Evolutionary conservation across 2,329 filamentous ascomycete species (phyloP), one percentile per base, ranked within the genome.

Genomic region (Hypoxylon sp.): DNA sequence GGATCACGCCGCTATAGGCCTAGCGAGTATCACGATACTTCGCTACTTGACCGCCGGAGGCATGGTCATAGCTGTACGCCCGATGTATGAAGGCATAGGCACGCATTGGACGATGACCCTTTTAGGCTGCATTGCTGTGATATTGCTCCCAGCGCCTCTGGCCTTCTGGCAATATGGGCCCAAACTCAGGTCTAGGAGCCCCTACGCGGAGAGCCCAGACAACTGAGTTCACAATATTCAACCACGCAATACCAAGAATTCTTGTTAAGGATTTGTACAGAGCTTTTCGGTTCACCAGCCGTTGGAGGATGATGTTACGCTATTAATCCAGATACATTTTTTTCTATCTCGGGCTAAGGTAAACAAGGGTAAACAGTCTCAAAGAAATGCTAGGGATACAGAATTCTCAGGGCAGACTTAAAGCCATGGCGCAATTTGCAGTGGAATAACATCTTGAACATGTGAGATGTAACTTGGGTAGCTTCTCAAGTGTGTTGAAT

Each of bases 21-120:
- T 78, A 30, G 73, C 75, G 4, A 77, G 75, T 49, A 75, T 78
- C 52, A 78, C 75, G 0, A 74, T 74, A 65, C 64, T 71, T 3
- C 68, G 75, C 7, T 78, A 78, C 38, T 57, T 77, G 4, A 72
- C 80, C 9, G 78, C 79, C 2, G 79, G 79, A 0, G 76, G 76
- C 0, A 79, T 82, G 77, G 75, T 78, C 2, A 74, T 81, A 64
- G 78, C 78, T 1, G 74, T 76, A 7, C 70, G 76, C 9, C 78
- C 78, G 0, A 78, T 81, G 76, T 82, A 79, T 51, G 67, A 75
- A 20, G 72, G 73, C 0, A 71, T 82, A 30, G 79, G 80, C 1
- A 75, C 78, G 5, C 80, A 81, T 62, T 81, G 79, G 74, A 79
- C 79, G 3, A 74, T 81, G 72, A 81, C 77, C 9, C 52, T 79